phyloP scores from a whole-genome alignment of 2,329 filamentous ascomycete species.

The Dryadomyces quercivorus region DNA sequence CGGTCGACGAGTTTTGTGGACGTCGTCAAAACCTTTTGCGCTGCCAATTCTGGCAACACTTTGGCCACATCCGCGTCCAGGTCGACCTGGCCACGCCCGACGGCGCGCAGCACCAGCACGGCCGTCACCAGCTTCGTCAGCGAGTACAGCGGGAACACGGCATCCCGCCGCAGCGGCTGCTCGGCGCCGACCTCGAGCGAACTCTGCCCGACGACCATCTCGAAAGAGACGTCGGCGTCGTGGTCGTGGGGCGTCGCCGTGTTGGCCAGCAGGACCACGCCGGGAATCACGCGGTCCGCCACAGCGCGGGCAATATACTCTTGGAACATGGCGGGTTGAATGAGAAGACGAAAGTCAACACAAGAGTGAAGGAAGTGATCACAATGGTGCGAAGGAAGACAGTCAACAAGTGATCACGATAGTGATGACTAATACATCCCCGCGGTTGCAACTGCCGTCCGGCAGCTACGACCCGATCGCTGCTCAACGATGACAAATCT shows the following conservation, averaged over 20 bases:
- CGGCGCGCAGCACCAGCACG: conserved; percentile 31
- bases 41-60: conserved; percentile 12
- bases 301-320: conserved; percentile 12
- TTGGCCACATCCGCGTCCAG: conserved; percentile 31
- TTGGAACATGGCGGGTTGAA: conserved; percentile 10
- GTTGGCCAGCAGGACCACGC: conserved; percentile 13
- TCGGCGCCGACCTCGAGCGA: conserved; percentile 11
- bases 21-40: conserved; percentile 7
- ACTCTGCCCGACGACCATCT: conserved; percentile 11
- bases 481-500: not conserved
- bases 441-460: too few species aligned
- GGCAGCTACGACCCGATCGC: not conserved
- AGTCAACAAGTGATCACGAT: too few species aligned
- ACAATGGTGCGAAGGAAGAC: too few species aligned
- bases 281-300: conserved; percentile 9
- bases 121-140: conserved; percentile 31
- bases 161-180: conserved; percentile 13
- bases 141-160: conserved; percentile 22
- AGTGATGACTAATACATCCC: too few species aligned
- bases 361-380: too few species aligned
- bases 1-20: not conserved
- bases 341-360: too few species aligned
- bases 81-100: conserved; percentile 30
- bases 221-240: not conserved
- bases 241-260: not conserved